A percentile compares a stretch with the other conserved stretches of the same genome.
These are phyloP conservation scores for Zoysia matrella DNA, from an alignment of 202 grass and related monocot genomes.

Conservation along the genomic window DNA sequence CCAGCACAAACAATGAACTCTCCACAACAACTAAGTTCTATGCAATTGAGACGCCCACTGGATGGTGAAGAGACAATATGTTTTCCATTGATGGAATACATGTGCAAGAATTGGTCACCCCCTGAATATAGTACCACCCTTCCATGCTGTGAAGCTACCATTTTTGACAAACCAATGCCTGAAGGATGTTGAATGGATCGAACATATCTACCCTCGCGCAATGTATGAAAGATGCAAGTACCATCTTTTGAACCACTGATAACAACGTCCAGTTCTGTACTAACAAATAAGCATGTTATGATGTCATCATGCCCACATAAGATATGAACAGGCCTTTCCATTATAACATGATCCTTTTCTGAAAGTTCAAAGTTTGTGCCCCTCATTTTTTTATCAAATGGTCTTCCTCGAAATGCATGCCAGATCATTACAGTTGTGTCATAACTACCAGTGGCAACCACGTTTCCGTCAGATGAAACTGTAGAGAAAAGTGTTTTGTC, in stretches of 20 bases:
- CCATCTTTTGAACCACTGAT: slow-evolving; percentile 98
- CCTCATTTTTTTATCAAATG: slow-evolving; percentile 36
- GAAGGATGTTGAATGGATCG: slow-evolving; percentile 85
- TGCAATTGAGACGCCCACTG: slow-evolving; percentile 83
- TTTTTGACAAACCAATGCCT: slow-evolving; percentile 69
- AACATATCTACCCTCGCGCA: slow-evolving; percentile 78
- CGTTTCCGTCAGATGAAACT: slow-evolving; percentile 91
- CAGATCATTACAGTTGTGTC: slow-evolving; percentile 99
- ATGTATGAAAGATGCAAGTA: slow-evolving; percentile 96
- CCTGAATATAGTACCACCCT: slow-evolving; percentile 89
- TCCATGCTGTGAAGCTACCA: slow-evolving; percentile 82
- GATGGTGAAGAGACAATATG: slow-evolving; percentile 76
- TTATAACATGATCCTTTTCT: slow-evolving; percentile 78
- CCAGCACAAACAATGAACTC: slow-evolving; percentile 86
- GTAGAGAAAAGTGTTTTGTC: slow-evolving; percentile 41
- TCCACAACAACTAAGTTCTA: slow-evolving; percentile 89
- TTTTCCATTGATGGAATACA: slow-evolving; percentile 96
- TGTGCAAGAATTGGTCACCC: slow-evolving; percentile 74
- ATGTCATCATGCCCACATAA: slow-evolving; percentile 97
- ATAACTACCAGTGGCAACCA: slow-evolving; percentile 94
- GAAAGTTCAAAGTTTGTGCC: slow-evolving; percentile 58
- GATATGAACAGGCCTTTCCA: slow-evolving; percentile 89
- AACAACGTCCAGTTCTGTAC: slow-evolving; percentile 89
- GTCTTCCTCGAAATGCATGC: slow-evolving; percentile 83
- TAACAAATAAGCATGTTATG: slow-evolving; percentile 96